Evolutionary conservation across 306 rosid species (phyloP).

Genomic region (barrel medic (Medicago truncatula)): MtrunA17r5.0-ANR NC_053049.1:32328501-32329000

Average conservation of each 20-base stretch:
- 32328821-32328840: no score
- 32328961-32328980: background rate
- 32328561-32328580: background rate
- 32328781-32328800: no score
- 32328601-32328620: background rate
- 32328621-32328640: background rate
- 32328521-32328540: background rate
- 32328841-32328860: no score
- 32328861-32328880: no score
- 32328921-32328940: background rate
- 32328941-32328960: background rate
- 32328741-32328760: no score
- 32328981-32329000: background rate
- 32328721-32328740: no score
- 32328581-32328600: background rate
- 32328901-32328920: background rate
- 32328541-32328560: no score
- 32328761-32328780: no score
- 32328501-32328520: background rate
- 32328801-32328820: no score
- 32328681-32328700: background rate
- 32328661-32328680: no score
- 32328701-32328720: background rate
- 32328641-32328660: background rate
- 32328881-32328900: no score